These are phyloP conservation scores for Mycena olivaceomarginata DNA, from an alignment of 768 basidiomycete genomes.

Conservation along the genomic window DNA sequence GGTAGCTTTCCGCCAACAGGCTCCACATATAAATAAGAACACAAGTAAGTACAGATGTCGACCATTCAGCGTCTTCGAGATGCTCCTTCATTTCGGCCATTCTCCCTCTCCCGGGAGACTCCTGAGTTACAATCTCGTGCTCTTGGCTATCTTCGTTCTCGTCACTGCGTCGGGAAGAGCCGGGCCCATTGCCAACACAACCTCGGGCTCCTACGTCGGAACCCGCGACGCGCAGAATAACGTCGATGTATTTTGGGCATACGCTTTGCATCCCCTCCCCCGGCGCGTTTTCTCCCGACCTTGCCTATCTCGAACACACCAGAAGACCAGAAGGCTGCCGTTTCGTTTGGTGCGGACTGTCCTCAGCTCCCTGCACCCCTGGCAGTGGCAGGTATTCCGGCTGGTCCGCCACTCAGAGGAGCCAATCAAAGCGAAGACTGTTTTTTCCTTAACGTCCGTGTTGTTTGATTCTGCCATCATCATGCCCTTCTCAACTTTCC, in stretches of 20 bases:
- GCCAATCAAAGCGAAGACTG: slow-evolving; percentile 27
- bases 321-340: not conserved
- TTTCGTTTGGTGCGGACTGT: slow-evolving; percentile 24
- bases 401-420: slow-evolving; percentile 25
- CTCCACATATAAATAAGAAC: no score
- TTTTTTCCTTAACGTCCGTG: slow-evolving; percentile 21
- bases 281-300: slow-evolving; percentile 8
- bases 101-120: not conserved
- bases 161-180: not conserved
- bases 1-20: no score
- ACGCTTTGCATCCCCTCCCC: slow-evolving; percentile 1
- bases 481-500: not conserved
- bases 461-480: not conserved
- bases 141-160: not conserved
- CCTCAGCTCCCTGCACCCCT: slow-evolving; percentile 1
- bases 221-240: slow-evolving; percentile 9
- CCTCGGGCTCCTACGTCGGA: slow-evolving; percentile 25
- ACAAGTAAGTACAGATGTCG: no score
- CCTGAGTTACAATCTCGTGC: no score
- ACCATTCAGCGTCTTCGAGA: not conserved
- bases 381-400: not conserved
- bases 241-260: slow-evolving; percentile 17
- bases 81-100: not conserved
- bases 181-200: slow-evolving; percentile 17
- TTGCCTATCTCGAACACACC: not conserved